A percentile compares a stretch with the other conserved stretches of the same genome.
phyloP scores from a whole-genome alignment of 495 filamentous ascomycete genomes.

The Niebla homalea region DNA sequence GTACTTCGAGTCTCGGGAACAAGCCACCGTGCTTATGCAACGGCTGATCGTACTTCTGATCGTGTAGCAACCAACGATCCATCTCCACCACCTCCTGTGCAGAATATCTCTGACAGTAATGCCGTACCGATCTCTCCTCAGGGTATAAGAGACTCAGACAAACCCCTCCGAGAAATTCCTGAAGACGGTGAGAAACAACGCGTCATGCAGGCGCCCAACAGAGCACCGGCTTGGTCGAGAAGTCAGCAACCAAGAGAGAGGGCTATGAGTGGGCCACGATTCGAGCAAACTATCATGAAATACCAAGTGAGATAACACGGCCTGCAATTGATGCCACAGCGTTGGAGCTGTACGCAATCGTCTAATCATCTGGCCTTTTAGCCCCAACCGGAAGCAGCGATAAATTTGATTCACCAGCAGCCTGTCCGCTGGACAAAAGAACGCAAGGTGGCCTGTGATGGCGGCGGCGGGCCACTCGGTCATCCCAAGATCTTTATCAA shows the following conservation, averaged over 20 bases:
- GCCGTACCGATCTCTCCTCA: slow-evolving; percentile 39
- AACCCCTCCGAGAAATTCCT: slow-evolving; percentile 41
- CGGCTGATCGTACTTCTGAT: slow-evolving; percentile 20
- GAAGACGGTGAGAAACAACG: slow-evolving; percentile 47
- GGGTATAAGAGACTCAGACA: slow-evolving; percentile 27
- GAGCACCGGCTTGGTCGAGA: slow-evolving; percentile 60
- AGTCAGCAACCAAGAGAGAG: slow-evolving; percentile 65
- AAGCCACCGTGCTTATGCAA: slow-evolving; percentile 4
- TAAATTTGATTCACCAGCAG: slow-evolving; percentile 90
- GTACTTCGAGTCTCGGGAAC: not conserved
- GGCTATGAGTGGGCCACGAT: slow-evolving; percentile 87
- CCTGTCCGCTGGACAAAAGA: slow-evolving; percentile 85
- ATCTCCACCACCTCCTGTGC: slow-evolving; percentile 30
- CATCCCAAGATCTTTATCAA: slow-evolving; percentile 96
- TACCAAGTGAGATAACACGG: slow-evolving; percentile 48
- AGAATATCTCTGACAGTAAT: slow-evolving; percentile 49
- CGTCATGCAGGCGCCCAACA: slow-evolving; percentile 75
- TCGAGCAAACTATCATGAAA: slow-evolving; percentile 90
- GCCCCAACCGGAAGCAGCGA: slow-evolving; percentile 79
- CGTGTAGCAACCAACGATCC: slow-evolving; percentile 41
- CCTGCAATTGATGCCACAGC: not conserved
- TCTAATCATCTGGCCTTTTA: slow-evolving; percentile 22
- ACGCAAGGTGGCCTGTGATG: slow-evolving; percentile 72
- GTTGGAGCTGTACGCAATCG: too few species aligned
- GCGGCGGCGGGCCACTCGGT: slow-evolving; percentile 81